These are phyloP conservation scores for Sphaerulina musiva DNA, from an alignment of 2,329 filamentous ascomycete genomes.

Conservation along the genomic window DNA sequence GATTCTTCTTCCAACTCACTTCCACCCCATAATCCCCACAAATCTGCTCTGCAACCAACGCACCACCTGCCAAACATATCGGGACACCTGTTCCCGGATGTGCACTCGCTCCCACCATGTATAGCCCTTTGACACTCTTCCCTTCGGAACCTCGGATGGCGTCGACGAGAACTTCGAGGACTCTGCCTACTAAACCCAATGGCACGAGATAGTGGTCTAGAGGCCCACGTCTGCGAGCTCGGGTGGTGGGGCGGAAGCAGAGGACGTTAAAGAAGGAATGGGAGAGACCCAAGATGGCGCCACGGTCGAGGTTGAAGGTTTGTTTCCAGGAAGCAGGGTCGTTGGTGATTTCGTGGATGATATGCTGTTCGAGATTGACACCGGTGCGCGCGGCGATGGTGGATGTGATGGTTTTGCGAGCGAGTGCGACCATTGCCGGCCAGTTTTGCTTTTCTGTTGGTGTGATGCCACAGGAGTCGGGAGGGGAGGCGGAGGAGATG, in stretches of 20 bases:
- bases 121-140: conserved; percentile 46
- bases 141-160: conserved; percentile 13
- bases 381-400: conserved; percentile 58
- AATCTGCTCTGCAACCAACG: conserved; percentile 53
- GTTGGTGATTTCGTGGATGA: conserved; percentile 59
- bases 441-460: conserved; percentile 51
- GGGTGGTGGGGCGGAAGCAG: conserved; percentile 58
- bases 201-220: conserved; percentile 32
- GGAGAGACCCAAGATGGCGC: conserved; percentile 64
- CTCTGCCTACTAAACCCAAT: conserved; percentile 24
- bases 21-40: conserved; percentile 36
- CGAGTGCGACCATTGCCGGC: conserved; percentile 52
- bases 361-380: conserved; percentile 45
- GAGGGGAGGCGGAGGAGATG: conserved; percentile 24
- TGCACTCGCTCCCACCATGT: conserved; percentile 69
- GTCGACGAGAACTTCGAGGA: conserved; percentile 26
- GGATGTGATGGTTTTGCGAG: conserved; percentile 54
- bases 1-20: conserved; percentile 36
- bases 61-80: conserved; percentile 63
- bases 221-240: conserved; percentile 44
- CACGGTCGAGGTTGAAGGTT: conserved; percentile 67
- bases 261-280: conserved; percentile 71
- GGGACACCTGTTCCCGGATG: conserved; percentile 72
- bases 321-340: conserved; percentile 59
- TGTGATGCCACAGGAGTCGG: conserved; percentile 34